Percentiles rank a stretch among this genome's conserved stretches.
phyloP scores from a whole-genome alignment of 1,139 yeast genomes.

The Candida glucosophila region DNA sequence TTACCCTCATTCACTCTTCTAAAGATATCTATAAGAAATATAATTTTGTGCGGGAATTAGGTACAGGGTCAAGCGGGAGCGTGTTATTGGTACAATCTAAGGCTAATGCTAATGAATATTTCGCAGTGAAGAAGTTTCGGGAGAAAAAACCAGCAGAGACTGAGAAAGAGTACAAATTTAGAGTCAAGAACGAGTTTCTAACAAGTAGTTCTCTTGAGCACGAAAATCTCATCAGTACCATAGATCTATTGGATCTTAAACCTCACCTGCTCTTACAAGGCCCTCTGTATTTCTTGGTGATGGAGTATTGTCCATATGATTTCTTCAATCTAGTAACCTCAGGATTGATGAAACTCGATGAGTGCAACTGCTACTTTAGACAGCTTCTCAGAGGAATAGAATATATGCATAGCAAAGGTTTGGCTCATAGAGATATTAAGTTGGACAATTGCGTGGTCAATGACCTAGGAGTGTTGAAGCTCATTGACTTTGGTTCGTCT shows the following conservation, averaged over 20 bases:
- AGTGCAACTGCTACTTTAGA: constrained; percentile 58
- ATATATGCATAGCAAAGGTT: constrained; percentile 56
- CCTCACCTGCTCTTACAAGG: constrained; percentile 15
- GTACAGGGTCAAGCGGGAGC: constrained; percentile 75
- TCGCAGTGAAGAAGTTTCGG: constrained; percentile 66
- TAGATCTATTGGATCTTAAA: constrained; percentile 52
- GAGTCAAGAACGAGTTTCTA: constrained; percentile 59
- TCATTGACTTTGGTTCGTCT: constrained; percentile 75
- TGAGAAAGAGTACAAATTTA: constrained; percentile 47
- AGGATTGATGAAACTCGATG: constrained; percentile 51
- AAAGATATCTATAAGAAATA: constrained; percentile 36
- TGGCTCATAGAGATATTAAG: constrained; percentile 72
- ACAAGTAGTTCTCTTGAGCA: constrained; percentile 56
- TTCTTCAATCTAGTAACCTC: constrained; percentile 74
- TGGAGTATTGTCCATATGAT: constrained; percentile 72
- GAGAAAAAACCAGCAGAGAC: constrained; percentile 43
- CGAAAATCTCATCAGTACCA: constrained; percentile 55
- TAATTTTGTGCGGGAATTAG: constrained; percentile 44
- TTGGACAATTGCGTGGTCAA: constrained; percentile 72
- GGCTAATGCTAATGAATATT: constrained; percentile 37
- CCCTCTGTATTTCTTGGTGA: constrained; percentile 48
- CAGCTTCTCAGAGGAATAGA: constrained; percentile 57
- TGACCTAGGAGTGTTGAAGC: constrained; percentile 50
- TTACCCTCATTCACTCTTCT: too few relatives aligned
- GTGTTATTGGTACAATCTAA: constrained; percentile 50